Evolutionary conservation across 2,329 filamentous ascomycete species (phyloP).

Genomic region (Colletotrichum neosansevieriae): DNA sequence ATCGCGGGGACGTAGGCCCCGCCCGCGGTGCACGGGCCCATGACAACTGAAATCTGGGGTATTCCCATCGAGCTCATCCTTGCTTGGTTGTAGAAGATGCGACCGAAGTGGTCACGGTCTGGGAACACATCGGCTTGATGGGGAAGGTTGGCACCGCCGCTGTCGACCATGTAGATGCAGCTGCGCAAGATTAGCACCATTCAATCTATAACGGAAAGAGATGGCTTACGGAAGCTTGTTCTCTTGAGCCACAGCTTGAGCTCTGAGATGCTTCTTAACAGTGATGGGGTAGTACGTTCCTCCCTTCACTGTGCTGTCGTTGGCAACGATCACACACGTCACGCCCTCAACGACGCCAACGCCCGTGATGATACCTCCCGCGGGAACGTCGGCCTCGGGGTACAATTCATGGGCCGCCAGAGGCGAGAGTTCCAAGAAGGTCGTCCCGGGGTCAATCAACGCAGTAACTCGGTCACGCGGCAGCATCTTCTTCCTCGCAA

Average conservation of each 20-base stretch:
- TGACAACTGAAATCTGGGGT: conserved; percentile 93
- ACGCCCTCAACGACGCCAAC: conserved; percentile 92
- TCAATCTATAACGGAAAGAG: conserved; percentile 16
- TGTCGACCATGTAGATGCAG: conserved; percentile 97
- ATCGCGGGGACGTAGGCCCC: conserved; percentile 97
- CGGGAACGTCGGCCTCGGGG: conserved; percentile 86
- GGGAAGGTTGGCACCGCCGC: conserved; percentile 92
- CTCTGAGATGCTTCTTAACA: conserved; percentile 95
- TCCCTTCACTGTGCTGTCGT: conserved; percentile 97
- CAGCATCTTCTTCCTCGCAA: conserved; percentile 92
- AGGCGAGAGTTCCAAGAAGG: conserved; percentile 94
- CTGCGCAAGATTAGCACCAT: conserved; percentile 47
- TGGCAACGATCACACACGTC: conserved; percentile 91
- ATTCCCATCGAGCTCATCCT: conserved; percentile 91
- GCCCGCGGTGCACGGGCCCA: conserved; percentile 96
- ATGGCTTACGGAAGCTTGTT: conserved; percentile 76
- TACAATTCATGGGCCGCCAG: conserved; percentile 90
- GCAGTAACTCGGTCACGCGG: conserved; percentile 89
- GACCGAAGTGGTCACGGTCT: conserved; percentile 93
- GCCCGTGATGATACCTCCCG: conserved; percentile 92
- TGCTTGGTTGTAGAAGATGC: conserved; percentile 98
- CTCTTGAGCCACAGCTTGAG: conserved; percentile 90
- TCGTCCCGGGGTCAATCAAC: conserved; percentile 87
- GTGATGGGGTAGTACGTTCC: conserved; percentile 98
- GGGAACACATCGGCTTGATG: conserved; percentile 97